Conservation (phyloP, 2,329 filamentous ascomycete species). For the Domatiomyces globalis region DNA sequence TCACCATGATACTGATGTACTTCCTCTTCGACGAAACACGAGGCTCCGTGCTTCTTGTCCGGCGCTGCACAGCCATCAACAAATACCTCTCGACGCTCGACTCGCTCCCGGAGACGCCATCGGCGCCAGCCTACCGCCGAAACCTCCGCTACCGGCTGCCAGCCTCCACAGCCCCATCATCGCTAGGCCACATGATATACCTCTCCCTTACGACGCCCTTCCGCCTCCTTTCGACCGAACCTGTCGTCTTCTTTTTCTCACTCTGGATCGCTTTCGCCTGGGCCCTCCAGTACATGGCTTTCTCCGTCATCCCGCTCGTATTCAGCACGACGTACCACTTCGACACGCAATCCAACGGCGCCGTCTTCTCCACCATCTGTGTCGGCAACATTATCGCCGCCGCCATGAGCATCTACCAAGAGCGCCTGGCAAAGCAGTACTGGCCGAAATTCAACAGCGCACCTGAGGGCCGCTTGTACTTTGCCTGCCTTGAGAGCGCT, state of each 20-base stretch:
- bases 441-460: slow-evolving; percentile 27
- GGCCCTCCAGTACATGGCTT: slow-evolving; percentile 76
- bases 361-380: slow-evolving; percentile 47
- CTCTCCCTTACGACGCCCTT: slow-evolving; percentile 14
- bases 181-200: slow-evolving; percentile 14
- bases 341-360: slow-evolving; percentile 54
- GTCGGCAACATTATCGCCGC: slow-evolving; percentile 54
- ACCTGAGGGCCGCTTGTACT: slow-evolving; percentile 71
- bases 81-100: slow-evolving; percentile 67
- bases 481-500: slow-evolving; percentile 60
- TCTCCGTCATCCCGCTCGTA: slow-evolving; percentile 65
- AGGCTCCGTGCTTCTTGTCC: slow-evolving; percentile 62
- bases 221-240: slow-evolving; percentile 46
- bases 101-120: slow-evolving; percentile 21
- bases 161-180: slow-evolving; percentile 13
- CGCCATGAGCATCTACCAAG: slow-evolving; percentile 55
- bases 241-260: slow-evolving; percentile 58
- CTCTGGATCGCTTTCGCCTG: slow-evolving; percentile 83
- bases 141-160: slow-evolving; percentile 14
- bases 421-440: slow-evolving; percentile 25
- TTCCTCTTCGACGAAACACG: slow-evolving; percentile 69
- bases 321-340: slow-evolving; percentile 58
- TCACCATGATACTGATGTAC: slow-evolving; percentile 50
- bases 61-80: slow-evolving; percentile 61
- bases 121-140: not conserved